phyloP scores from a whole-genome alignment of 805 yeast genomes.

The Spathaspora girioi region DNA sequence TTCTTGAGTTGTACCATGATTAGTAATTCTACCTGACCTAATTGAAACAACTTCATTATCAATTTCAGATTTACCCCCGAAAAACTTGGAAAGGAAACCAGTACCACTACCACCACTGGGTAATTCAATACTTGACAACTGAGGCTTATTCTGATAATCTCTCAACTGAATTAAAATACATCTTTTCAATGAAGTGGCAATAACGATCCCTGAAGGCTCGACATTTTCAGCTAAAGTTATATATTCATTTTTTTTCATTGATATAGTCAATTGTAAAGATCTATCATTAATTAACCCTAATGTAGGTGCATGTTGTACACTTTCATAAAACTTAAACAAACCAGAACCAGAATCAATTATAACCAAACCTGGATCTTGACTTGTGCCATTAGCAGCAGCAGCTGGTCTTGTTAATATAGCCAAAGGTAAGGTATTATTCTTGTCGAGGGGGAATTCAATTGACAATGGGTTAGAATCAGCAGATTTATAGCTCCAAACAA shows the following conservation, averaged over 20 bases:
- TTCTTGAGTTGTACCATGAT: conserved; percentile 44
- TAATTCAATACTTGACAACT: conserved; percentile 33
- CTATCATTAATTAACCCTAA: conserved; percentile 51
- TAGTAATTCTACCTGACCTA: conserved; percentile 48
- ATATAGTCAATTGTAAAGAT: conserved; percentile 39
- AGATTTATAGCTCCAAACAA: conserved; percentile 68
- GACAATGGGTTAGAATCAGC: conserved; percentile 58
- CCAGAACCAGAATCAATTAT: conserved; percentile 62
- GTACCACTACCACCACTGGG: conserved; percentile 12
- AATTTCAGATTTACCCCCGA: neutral
- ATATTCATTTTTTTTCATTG: conserved; percentile 45
- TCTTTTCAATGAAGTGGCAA: conserved; percentile 69
- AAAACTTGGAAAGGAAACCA: conserved; percentile 6
- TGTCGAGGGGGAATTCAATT: conserved; percentile 46
- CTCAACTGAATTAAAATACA: conserved; percentile 59
- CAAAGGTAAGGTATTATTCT: conserved; percentile 35
- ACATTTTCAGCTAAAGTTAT: conserved; percentile 55
- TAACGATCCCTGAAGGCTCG: conserved; percentile 71
- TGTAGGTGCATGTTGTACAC: conserved; percentile 68
- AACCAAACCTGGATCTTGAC: conserved; percentile 64
- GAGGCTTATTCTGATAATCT: conserved; percentile 65
- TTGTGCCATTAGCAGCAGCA: conserved; percentile 36
- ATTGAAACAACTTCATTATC: conserved; percentile 55
- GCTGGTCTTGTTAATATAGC: conserved; percentile 57
- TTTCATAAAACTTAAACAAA: conserved; percentile 62